Evolutionary conservation across 257 asterid genomes (phyloP).

Genomic region (Solanum habrochaites): DNA sequence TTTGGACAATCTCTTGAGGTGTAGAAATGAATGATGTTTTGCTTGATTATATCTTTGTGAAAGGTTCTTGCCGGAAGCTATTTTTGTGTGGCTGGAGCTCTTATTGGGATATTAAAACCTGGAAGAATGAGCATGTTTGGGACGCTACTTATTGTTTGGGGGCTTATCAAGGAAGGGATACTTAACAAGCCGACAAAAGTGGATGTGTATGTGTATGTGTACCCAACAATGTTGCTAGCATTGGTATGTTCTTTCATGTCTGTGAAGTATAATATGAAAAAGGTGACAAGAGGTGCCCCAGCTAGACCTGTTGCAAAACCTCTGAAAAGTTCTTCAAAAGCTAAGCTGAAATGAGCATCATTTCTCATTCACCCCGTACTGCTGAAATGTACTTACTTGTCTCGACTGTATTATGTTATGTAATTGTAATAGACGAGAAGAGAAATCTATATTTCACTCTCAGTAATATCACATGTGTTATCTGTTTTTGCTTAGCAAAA

Average conservation of each 20-base stretch:
- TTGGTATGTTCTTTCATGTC: slow-evolving; percentile 62
- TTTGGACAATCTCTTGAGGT: neutral
- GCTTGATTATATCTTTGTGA: neutral
- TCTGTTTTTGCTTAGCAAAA: neutral
- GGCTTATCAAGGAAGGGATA: slow-evolving; percentile 91
- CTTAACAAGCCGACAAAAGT: slow-evolving; percentile 56
- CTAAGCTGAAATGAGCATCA: slow-evolving; percentile 55
- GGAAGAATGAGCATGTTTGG: slow-evolving; percentile 99
- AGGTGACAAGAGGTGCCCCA: slow-evolving; percentile 28
- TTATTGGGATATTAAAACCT: slow-evolving; percentile 64
- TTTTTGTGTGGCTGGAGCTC: slow-evolving; percentile 85
- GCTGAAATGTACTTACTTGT: neutral
- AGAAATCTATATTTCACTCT: neutral
- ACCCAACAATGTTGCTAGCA: slow-evolving; percentile 88
- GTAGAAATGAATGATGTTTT: neutral
- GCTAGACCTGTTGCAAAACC: slow-evolving; percentile 67
- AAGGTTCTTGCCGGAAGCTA: slow-evolving; percentile 99
- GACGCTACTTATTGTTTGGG: slow-evolving; percentile 79
- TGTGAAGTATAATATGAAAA: slow-evolving; percentile 71
- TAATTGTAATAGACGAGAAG: neutral
- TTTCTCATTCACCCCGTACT: neutral
- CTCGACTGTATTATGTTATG: neutral
- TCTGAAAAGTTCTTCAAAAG: slow-evolving; percentile 56
- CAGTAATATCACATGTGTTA: too few species aligned
- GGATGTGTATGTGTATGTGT: slow-evolving; percentile 61